Evolutionary conservation across 345 rosid species (phyloP), one percentile per base, ranked within the genome.

Genomic region (Gossypium turneri): DNA sequence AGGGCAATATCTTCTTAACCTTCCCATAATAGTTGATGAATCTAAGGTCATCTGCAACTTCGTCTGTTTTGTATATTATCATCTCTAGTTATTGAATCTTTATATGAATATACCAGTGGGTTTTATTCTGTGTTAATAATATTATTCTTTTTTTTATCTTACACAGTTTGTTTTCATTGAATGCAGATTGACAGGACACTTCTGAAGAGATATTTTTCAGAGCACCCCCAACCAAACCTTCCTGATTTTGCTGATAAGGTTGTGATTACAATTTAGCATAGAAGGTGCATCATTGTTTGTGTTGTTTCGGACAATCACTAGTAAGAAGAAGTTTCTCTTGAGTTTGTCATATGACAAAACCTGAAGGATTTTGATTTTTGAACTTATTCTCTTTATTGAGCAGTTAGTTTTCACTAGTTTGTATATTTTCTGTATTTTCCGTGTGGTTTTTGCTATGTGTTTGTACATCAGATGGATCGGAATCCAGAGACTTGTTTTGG

Each of bases 181-280:
- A 52, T 86, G 79, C 83, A 94, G 98, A 92, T 94, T 76, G 98
- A 94, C 89, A 88, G 85, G 80, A 81, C 82, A 75, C 90, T 94
- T 62, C 84, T 94, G 70, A 90, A 86, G 83, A 90, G 63, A 59
- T 90, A 82, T 83, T 90, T 94, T 84, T 84, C 78, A 41, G 90
- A 88, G 72, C 92, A 92, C 73, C 92, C 88, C 50, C 79, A 79
- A 25, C 91, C 86, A 45, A 82, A 88, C 74, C 91, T 91, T 60
- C 98, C 98, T 6, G 90, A 85, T 48, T 94, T 90, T 85, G 76
- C 90, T 75, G 92, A 90, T 84, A 92, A 90, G 94, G 98, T 94
- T 90, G 59, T 56, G 24, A 61, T 47, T 60, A 56, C 50, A 76
- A 51, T 61, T 58, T 45, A 78, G 50, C 43, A 27, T 73, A 38